phyloP scores from a whole-genome alignment of 352 stramenopile species.

The Salisapilia sapeloensis region DNA sequence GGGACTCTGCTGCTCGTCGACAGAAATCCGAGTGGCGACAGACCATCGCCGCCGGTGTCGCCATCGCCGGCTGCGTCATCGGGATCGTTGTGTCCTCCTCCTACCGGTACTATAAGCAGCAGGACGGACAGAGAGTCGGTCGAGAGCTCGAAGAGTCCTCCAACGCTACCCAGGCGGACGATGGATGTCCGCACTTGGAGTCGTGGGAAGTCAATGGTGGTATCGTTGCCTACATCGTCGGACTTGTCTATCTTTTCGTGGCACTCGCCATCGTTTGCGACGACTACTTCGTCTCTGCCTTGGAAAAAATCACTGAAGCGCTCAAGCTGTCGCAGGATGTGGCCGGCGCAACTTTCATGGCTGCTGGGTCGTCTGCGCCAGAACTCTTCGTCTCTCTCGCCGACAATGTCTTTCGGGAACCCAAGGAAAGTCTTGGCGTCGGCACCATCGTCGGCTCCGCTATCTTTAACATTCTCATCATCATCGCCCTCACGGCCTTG shows the following conservation, averaged over 20 bases:
- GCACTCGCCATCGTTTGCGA: slow-evolving; percentile 79
- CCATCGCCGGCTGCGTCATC: slow-evolving; percentile 5
- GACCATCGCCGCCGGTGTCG: slow-evolving; percentile 7
- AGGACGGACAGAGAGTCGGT: too few relatives aligned
- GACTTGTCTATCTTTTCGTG: slow-evolving; percentile 65
- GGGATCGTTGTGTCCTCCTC: slow-evolving; percentile 4
- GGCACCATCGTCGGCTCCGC: slow-evolving; percentile 75
- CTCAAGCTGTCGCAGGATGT: slow-evolving; percentile 54
- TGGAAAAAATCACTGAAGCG: slow-evolving; percentile 59
- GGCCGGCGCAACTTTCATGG: slow-evolving; percentile 73
- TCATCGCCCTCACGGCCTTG: slow-evolving; percentile 64
- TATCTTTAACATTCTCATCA: slow-evolving; percentile 81
- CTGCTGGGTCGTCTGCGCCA: slow-evolving; percentile 57
- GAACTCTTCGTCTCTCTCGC: slow-evolving; percentile 68
- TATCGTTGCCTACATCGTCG: slow-evolving; percentile 38
- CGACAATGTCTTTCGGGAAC: slow-evolving; percentile 64
- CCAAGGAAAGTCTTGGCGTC: slow-evolving; percentile 38
- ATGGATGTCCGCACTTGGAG: slow-evolving; percentile 12
- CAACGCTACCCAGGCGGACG: slow-evolving; percentile 4
- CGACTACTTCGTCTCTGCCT: slow-evolving; percentile 72
- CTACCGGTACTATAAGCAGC: neutral
- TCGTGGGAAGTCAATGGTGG: slow-evolving; percentile 37
- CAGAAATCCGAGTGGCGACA: slow-evolving; percentile 7
- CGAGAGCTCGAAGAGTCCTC: neutral
- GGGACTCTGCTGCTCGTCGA: neutral